A percentile compares a stretch with the other conserved stretches of the same genome.
These are phyloP conservation scores for Lunasporangiospora selenospora DNA, from an alignment of 192 early-diverging fungal genomes.

Conservation along the genomic window DNA sequence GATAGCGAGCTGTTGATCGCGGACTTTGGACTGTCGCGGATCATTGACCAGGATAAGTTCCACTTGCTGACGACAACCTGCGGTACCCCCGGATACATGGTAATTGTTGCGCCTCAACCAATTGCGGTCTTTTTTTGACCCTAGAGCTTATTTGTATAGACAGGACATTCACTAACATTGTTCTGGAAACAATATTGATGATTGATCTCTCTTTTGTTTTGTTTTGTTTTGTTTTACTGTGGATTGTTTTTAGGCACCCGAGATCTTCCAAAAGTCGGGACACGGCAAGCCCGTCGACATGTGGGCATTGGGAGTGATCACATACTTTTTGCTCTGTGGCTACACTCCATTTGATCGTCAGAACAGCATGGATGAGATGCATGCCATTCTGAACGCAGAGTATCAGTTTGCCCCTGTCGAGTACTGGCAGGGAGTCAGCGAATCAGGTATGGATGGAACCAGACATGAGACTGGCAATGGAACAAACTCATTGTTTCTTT, in stretches of 20 bases:
- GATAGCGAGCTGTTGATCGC: conserved; percentile 73
- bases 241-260: conserved; percentile 53
- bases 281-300: conserved; percentile 83
- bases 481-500: too few relatives aligned
- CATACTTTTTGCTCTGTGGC: conserved; percentile 78
- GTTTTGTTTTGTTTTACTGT: conserved; percentile 8
- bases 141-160: background rate
- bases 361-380: conserved; percentile 57
- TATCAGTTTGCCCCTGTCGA: conserved; percentile 67
- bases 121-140: background rate
- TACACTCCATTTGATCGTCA: conserved; percentile 75
- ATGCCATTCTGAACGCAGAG: conserved; percentile 64
- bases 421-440: conserved; percentile 69
- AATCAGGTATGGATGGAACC: conserved; percentile 37
- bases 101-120: conserved; percentile 67
- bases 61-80: conserved; percentile 70
- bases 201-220: background rate
- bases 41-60: conserved; percentile 65
- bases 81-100: conserved; percentile 87
- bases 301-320: conserved; percentile 83
- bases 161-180: conserved; percentile 67
- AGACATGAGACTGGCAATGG: background rate
- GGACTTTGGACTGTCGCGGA: conserved; percentile 84
- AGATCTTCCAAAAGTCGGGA: conserved; percentile 63
- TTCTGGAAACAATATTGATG: conserved; percentile 60